Base-by-base conservation (phyloP, 2,329 filamentous ascomycete genomes). In the Ophiocordyceps camponoti-rufipedis region DNA sequence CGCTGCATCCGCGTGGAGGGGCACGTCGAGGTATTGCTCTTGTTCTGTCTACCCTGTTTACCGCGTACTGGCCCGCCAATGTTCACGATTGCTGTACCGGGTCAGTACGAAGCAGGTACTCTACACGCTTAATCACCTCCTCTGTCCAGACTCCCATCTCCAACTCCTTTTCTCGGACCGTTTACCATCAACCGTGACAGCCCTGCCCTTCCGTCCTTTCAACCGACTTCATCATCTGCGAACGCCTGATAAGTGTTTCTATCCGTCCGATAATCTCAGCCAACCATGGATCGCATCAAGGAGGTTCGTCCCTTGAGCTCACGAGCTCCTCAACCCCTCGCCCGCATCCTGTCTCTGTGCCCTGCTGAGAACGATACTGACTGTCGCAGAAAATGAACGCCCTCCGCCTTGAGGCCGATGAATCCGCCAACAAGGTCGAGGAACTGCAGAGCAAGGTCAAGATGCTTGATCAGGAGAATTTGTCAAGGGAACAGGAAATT, bases 401-500 rank as follows among this genome's bases (percentile, higher is more conserved):
- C 66, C 86, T 98, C 71, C 88, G 89, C 63, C 70, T 89, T 67
- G 86, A 96, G 76, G 84, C 86, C 59, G 91, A 96, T 61, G 83
- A 91, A 63, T 80, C 85, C 52, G 69, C 78, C 53, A 68, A 72
- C 62, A 83, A 89, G 70, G 81, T 82, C 52, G 85, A 95, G 62
- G 89, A 96, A 69, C 78, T 94, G 54, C 80, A 91, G 70, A 54
- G 67, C 57, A 88, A 85, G 70, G 75, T 95, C 70, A 96, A 95
- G 75, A 65, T 69, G 46, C 76, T 96, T 52, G 88, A 98, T 70
- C 83, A 94, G 67, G 89, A 96, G 71, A 94, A 87, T 66, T 75
- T 94, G 51, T 74, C 82, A 62, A 96, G 96, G 74, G 91, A 96
- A 72, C 88, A 96, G 69, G 89, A 96, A 66, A 94, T 96, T 66